Percentiles rank a stretch among this genome's conserved stretches.
Conservation (phyloP, 2,329 filamentous ascomycete species). For the Aureobasidium sp. region DNA sequence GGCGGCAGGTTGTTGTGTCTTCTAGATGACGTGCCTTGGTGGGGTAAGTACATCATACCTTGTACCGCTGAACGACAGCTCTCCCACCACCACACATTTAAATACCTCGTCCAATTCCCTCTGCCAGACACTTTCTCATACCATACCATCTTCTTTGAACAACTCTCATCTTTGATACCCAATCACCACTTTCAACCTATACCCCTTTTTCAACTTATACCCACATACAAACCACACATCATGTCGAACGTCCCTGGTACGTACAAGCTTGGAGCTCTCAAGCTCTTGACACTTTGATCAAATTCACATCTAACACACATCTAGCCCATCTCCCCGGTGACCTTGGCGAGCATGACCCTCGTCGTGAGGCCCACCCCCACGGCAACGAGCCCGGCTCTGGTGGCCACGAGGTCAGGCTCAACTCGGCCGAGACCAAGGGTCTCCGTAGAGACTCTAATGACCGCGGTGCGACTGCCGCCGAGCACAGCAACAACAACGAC, state of each 20-base stretch:
- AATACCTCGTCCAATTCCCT: background rate
- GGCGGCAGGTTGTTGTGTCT: background rate
- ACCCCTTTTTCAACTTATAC: background rate
- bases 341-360: slow-evolving; percentile 10
- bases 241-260: slow-evolving; percentile 11
- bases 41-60: slow-evolving; percentile 7
- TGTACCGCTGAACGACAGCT: background rate
- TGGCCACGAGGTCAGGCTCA: slow-evolving; percentile 7
- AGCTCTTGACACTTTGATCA: background rate
- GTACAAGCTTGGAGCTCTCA: background rate
- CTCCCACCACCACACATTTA: background rate
- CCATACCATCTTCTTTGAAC: slow-evolving; percentile 1
- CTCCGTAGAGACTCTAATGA: too few relatives aligned
- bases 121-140: background rate
- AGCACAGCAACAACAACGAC: background rate
- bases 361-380: slow-evolving; percentile 3
- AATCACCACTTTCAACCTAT: background rate
- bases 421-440: background rate
- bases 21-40: background rate
- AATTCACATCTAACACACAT: background rate
- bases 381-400: slow-evolving; percentile 6
- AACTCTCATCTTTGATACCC: background rate
- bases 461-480: background rate
- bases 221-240: background rate
- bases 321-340: slow-evolving; percentile 11